Evolutionary conservation across 345 rosid species (phyloP), one percentile per base, ranked within the genome.

Genomic region (Gossypium mustelinum): DNA sequence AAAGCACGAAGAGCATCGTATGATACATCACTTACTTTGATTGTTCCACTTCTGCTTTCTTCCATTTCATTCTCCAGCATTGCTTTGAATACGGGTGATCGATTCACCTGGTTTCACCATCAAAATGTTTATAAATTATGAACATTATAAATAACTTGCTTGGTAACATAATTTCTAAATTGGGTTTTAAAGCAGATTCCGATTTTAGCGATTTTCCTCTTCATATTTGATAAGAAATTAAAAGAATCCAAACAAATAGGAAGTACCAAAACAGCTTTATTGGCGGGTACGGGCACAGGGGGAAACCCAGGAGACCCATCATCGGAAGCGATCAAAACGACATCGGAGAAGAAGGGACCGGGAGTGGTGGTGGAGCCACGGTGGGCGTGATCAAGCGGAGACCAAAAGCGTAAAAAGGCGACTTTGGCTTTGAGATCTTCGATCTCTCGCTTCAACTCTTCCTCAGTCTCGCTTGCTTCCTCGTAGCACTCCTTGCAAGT

Each of bases 61-160:
- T 86, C 87, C 98, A 89, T 94, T 80, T 89, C 95, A 57, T 90
- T 92, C 83, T 86, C 89, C 5, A 92, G 86, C 98, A 94, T 92
- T 11, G 97, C 98, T 83, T 85, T 87, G 68, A 94, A 92, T 41
- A 94, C 94, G 0, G 95, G 97, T 0, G 97, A 94, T 20, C 94
- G 91, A 71, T 84, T 86, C 25, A 82, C 94, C 95, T 94, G 82
- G n/a, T 76, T 48, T 62, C 39, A 75, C 41, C 29, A 29, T 3
- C 18, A 51, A 67, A 61, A 18, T 43, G n/a, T 34, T 17, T 44
- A 71, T 47, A 25, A 61, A 44, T 12, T 22, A 3, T 73, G n/a
- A 44, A 44, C 17, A 18, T 45, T 29, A 66, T 11, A 70, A 70
- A 14, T 34, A 34, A 34, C 41, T 34, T 34, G 41, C 41, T 34